These are phyloP conservation scores for Penicillium malachiteum DNA, from an alignment of 495 filamentous ascomycete species.

Conservation along the genomic window DNA sequence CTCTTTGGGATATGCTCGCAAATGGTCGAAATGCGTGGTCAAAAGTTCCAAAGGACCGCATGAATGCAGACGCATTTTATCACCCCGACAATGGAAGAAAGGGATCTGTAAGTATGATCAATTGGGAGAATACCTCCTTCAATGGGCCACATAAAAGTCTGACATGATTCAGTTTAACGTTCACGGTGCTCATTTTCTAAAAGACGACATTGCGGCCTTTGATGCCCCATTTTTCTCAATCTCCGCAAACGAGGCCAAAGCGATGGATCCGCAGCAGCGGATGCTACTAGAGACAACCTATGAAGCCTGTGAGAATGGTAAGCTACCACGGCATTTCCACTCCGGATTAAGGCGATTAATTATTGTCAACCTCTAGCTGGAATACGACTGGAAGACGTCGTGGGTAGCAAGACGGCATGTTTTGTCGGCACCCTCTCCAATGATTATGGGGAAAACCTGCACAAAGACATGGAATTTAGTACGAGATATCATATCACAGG, in stretches of 20 bases:
- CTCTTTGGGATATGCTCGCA: too few species aligned
- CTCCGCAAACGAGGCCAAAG: background rate
- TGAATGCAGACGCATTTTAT: too few species aligned
- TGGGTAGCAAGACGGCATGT: too few species aligned
- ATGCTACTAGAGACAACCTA: conserved; percentile 1
- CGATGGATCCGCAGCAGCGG: conserved; percentile 6
- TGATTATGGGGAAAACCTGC: too few species aligned
- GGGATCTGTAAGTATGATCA: background rate
- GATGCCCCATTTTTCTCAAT: conserved; percentile 8
- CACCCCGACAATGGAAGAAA: too few species aligned
- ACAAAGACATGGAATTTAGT: too few species aligned
- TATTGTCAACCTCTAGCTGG: background rate
- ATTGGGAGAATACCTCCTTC: background rate
- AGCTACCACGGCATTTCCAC: background rate
- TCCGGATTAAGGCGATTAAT: background rate
- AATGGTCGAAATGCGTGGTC: too few species aligned
- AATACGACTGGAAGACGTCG: background rate
- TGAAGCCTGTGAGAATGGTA: conserved; percentile 1
- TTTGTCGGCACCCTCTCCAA: too few species aligned
- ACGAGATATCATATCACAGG: too few species aligned
- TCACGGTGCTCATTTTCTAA: background rate
- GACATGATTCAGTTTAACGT: background rate
- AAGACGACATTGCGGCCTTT: conserved; percentile 1
- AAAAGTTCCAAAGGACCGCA: too few species aligned
- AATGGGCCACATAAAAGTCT: background rate